Conservation (phyloP, 2,329 filamentous ascomycete species). For the Hypoxylon sp. region DNA sequence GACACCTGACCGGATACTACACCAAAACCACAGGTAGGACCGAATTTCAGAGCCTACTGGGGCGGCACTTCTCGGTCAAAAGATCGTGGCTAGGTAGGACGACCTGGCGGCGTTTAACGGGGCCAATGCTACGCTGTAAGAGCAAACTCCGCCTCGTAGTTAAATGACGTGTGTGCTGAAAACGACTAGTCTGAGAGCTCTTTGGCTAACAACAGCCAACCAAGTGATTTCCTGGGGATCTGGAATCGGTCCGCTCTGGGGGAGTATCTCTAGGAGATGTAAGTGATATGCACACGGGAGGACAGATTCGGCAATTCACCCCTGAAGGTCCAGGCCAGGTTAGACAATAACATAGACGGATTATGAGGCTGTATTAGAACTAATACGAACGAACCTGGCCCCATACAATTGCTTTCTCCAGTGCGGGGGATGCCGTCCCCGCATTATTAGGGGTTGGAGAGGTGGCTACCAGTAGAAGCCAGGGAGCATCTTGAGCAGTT, state of each 20-base stretch:
- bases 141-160: constrained; percentile 24
- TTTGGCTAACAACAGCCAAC: constrained; percentile 25
- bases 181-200: constrained; percentile 22
- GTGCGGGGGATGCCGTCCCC: constrained; percentile 36
- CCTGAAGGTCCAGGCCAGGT: constrained; percentile 37
- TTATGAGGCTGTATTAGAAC: constrained; percentile 41
- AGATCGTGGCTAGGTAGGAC: constrained; percentile 18
- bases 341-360: constrained; percentile 33
- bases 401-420: constrained; percentile 19
- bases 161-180: constrained; percentile 34
- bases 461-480: not conserved
- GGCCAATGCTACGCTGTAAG: constrained; percentile 29
- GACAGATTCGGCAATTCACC: constrained; percentile 48
- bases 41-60: constrained; percentile 40
- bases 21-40: constrained; percentile 41
- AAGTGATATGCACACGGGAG: constrained; percentile 45
- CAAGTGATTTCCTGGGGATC: constrained; percentile 32
- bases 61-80: constrained; percentile 42
- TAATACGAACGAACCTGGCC: constrained; percentile 19
- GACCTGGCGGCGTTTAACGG: constrained; percentile 29
- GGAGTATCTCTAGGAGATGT: constrained; percentile 20
- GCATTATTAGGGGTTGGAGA: constrained; percentile 35
- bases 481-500: constrained; percentile 2
- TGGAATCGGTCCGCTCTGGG: constrained; percentile 48
- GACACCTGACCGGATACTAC: constrained; percentile 37